Percentiles rank a stretch among this genome's conserved stretches.
phyloP scores from a whole-genome alignment of 2,329 filamentous ascomycete genomes.

The Ceratocystis huliohia region DNA sequence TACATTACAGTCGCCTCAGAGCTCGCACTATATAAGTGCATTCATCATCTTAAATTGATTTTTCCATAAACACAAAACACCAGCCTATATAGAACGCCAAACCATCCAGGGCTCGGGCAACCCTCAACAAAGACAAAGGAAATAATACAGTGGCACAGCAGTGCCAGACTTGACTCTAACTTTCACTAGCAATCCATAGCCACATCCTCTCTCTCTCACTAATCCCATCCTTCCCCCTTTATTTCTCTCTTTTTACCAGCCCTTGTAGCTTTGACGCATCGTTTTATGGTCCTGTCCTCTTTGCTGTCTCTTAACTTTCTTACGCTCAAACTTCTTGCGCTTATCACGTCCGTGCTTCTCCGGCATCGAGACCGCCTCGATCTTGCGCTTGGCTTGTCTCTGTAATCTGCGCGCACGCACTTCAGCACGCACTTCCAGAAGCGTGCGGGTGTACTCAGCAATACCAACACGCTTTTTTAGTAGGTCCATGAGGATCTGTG shows the following conservation, averaged over 20 bases:
- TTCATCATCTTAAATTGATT: not conserved
- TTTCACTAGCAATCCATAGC: not conserved
- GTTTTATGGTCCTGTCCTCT: constrained; percentile 60
- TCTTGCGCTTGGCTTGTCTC: constrained; percentile 71
- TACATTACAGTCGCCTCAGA: too few species aligned
- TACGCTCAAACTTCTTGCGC: constrained; percentile 70
- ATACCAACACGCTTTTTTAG: constrained; percentile 78
- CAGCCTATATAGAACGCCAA: constrained; percentile 24
- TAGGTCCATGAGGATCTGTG: constrained; percentile 65
- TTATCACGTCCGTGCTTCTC: constrained; percentile 69
- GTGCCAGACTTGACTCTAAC: not conserved
- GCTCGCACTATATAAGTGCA: not conserved
- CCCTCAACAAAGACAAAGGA: constrained; percentile 7
- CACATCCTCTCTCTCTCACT: too few species aligned
- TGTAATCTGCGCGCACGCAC: constrained; percentile 61
- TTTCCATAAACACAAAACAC: constrained; percentile 19
- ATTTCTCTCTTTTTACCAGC: constrained; percentile 25
- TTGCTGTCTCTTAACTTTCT: constrained; percentile 71
- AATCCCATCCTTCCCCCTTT: not conserved
- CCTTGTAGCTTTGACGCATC: constrained; percentile 56
- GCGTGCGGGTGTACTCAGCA: constrained; percentile 59
- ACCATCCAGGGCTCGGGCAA: constrained; percentile 22
- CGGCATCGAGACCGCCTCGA: constrained; percentile 72
- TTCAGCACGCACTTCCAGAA: constrained; percentile 59
- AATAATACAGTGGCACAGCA: constrained; percentile 8